Conservation (phyloP, 106 monocot species). For the Dendrobium catenatum region DNA sequence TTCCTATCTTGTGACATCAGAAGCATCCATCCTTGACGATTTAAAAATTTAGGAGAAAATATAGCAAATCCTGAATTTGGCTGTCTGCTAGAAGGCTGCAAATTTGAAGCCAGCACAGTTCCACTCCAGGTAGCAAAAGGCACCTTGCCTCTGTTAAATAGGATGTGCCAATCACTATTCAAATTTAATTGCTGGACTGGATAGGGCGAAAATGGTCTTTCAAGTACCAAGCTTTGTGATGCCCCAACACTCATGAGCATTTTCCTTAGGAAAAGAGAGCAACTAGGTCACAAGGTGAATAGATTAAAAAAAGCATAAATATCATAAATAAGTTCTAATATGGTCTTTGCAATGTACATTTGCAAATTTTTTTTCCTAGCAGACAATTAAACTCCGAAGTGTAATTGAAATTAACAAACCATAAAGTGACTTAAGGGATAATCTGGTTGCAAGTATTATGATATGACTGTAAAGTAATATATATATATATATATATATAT, state of each 20-base stretch:
- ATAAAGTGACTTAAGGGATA: background rate
- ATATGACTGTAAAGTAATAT: no score
- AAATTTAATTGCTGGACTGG: conserved; percentile 62
- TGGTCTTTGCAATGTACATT: background rate
- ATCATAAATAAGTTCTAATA: background rate
- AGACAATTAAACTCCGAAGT: background rate
- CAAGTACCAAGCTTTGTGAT: conserved; percentile 65
- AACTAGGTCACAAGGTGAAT: background rate
- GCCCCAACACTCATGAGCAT: conserved; percentile 37
- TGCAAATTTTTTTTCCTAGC: background rate
- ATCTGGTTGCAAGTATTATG: no score
- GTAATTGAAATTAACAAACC: background rate
- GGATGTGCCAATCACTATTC: conserved; percentile 34
- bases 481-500: no score
- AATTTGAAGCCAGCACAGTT: conserved; percentile 30
- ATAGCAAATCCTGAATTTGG: conserved; percentile 65
- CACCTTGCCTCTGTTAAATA: conserved; percentile 79
- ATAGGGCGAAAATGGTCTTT: conserved; percentile 82
- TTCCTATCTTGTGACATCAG: conserved; percentile 40
- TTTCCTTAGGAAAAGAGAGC: conserved; percentile 33
- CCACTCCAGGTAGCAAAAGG: conserved; percentile 67
- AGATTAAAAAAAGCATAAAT: background rate
- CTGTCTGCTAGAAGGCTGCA: conserved; percentile 34
- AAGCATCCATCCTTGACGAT: conserved; percentile 54
- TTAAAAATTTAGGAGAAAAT: conserved; percentile 62